Base-by-base conservation (phyloP, 441 rosid species). In the Monsonia emarginata region DNA sequence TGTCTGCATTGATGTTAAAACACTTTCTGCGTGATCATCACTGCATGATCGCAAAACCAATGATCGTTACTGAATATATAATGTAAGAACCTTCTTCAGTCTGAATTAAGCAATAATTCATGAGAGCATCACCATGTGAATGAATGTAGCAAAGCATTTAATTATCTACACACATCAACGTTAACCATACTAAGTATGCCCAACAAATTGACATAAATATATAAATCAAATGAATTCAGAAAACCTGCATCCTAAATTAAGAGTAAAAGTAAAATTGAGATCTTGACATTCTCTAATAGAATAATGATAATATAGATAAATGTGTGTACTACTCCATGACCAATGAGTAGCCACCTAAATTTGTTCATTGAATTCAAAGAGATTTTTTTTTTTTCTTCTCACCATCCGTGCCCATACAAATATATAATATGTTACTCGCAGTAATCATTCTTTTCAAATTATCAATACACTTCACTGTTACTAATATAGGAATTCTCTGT, bases 11-110 rank as follows among this genome's bases (percentile, higher is more conserved):
- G 99, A 92, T 38, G 90, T 78, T 25, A 89, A 66, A 78, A 95
- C 92, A 80, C 82, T 86, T 80, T 90, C 91, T 68, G 90, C 96
- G 74, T 90, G 98, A 76, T 92, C 92, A 83, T 92, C 97, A 63
- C 99, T 95, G 96, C 85, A 80, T 18, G 50, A 54, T 67, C 64
- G 66, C 58, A 40, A 63, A 63, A 69, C 56, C 54, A 62, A 48
- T 26, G 63, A 13, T 28, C n/a, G 63, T 59, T 58, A 58, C 5
- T 27, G 38, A 58, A 58, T 28, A 58, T 21, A 40, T 11, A 40
- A 65, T 5, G 28, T 10, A 58, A 32, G 50, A 65, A 54, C 69
- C 58, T 52, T 68, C 24, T 57, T 9, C 67, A 71, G 50, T 57
- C 68, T 52, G 71, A 65, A 68, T 65, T 57, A 64, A 4, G 26